Evolutionary conservation across 805 yeast genomes (phyloP), one percentile per base, ranked within the genome.

Genomic region (Yamadazyma nakazawae): DNA sequence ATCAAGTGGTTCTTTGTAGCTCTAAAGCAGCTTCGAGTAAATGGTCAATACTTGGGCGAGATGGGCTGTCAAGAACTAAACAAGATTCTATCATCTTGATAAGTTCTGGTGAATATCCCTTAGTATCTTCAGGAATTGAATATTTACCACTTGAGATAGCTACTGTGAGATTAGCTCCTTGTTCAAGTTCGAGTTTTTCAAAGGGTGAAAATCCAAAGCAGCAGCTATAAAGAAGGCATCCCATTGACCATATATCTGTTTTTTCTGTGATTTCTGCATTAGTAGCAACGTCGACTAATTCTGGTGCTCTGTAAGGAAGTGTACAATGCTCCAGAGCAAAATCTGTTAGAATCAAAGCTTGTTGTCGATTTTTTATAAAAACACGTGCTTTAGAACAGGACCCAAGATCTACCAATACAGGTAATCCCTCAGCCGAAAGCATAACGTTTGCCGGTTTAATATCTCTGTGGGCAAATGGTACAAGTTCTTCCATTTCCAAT

Each of bases 221-320:
- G 53, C 88, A 66, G 1, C 90, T 80, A 63, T 87, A 91, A 14
- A 89, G 61, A 1, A 89, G 72, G 59, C 97, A 89, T 0, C 98
- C 98, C 25, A 91, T 64, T 2, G 96, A 85, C 98, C 98, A 91
- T 21, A 92, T 80, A 63, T 91, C 98, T 3, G 86, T 82, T 49
- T 79, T 78, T 57, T 88, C 96, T 51, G 82, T 81, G 38, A 91
- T 72, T 5, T 64, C 64, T n/a, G 79, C 63, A 36, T 85, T 84
- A 1, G 88, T 77, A 37, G 79, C 80, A 34, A 89, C 85, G 58
- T 89, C 92, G 48, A 91, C 67, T 39, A 92, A 70, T 60, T 91
- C 98, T 0, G 98, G 98, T 0, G 97, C 96, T 35, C 96, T 71
- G 62, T 85, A 92, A 1, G 95, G 89, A 45, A 88, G 66, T 1